Evolutionary conservation across 768 basidiomycete species (phyloP).

Genomic region (Leccinum pellstonianum): DNA sequence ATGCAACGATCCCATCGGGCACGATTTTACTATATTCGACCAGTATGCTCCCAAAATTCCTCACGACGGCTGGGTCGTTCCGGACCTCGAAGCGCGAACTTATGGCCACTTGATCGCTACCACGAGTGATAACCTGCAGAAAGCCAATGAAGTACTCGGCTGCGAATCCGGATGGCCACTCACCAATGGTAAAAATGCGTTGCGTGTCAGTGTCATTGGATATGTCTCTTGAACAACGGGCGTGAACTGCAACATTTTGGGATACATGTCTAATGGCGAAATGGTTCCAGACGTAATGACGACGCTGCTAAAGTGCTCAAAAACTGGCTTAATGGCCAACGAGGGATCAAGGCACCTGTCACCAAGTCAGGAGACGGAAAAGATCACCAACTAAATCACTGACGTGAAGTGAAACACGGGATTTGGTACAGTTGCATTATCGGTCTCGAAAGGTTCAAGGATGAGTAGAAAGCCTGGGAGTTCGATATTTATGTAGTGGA

Average conservation of each 20-base stretch:
- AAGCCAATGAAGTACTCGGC: background rate
- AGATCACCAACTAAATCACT: conserved; percentile 20
- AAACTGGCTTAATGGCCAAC: conserved; percentile 95
- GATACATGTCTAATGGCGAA: conserved; percentile 99
- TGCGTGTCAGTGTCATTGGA: conserved; percentile 94
- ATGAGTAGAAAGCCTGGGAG: conserved; percentile 87
- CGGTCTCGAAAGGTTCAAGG: conserved; percentile 97
- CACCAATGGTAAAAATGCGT: conserved; percentile 94
- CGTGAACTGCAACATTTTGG: conserved; percentile 98
- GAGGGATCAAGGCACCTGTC: conserved; percentile 94
- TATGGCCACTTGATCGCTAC: conserved; percentile 97
- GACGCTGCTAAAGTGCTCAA: conserved; percentile 96
- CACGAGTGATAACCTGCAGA: conserved; percentile 89
- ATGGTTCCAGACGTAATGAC: conserved; percentile 99
- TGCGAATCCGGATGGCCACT: conserved; percentile 22
- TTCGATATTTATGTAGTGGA: background rate
- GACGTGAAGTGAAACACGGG: conserved; percentile 98
- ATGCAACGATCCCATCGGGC: conserved; percentile 97
- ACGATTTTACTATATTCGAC: conserved; percentile 98
- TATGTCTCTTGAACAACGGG: conserved; percentile 97
- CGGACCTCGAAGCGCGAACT: conserved; percentile 98
- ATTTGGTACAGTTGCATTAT: conserved; percentile 97
- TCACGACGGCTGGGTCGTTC: conserved; percentile 97
- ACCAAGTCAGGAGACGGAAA: conserved; percentile 10
- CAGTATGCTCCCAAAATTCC: conserved; percentile 97